Evolutionary conservation across 495 filamentous ascomycete genomes (phyloP), one percentile per base, ranked within the genome.

Genomic region (Talaromyces liani): DNA sequence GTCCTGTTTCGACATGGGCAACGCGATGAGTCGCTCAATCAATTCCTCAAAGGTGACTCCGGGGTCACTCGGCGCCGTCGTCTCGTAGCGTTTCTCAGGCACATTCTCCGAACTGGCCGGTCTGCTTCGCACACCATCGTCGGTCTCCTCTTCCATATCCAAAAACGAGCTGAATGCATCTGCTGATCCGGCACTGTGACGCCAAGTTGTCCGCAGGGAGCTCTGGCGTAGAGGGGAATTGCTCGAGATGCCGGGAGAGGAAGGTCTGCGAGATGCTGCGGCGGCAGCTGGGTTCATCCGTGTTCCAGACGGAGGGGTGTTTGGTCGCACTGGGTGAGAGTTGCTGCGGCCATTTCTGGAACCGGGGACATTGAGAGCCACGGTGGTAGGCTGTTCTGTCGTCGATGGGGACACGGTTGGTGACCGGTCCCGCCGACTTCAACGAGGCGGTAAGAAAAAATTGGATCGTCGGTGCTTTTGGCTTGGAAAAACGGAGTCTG

Each of bases 41-140:
- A 98, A 81, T 60, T 96, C 91, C 67, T 95, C 92, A 68, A 96
- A 96, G 6, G 85, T 86, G 20, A 88, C 77, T 4, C 91, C 91
- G 10, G 77, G 72, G 58, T 83, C 82, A 47, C 68, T 70, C 18
- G 72, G 70, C 22, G 68, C 73, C 57, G 71, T 70, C 60, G 75
- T 74, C 60, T 70, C 78, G 59, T 70, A 71, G 57, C 74, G 67
- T 65, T 78, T 72, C 49, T 70, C 71, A 10, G 41, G 61, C 31
- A 58, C 18, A 51, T 65, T 65, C 56, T 64, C 69, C 4, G 77
- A 71, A 63, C 71, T 77, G 29, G 68, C 65, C 0, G 75, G 73
- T 9, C 63, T 65, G 63, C 68, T 72, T 16, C 65, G 70, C n/a
- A 66, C 66, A 14, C 34, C 58, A 27, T 71, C 74, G 18, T 79